These are phyloP conservation scores for Phytopythium boreale DNA, from an alignment of 352 stramenopile genomes.

Conservation along the genomic window DNA sequence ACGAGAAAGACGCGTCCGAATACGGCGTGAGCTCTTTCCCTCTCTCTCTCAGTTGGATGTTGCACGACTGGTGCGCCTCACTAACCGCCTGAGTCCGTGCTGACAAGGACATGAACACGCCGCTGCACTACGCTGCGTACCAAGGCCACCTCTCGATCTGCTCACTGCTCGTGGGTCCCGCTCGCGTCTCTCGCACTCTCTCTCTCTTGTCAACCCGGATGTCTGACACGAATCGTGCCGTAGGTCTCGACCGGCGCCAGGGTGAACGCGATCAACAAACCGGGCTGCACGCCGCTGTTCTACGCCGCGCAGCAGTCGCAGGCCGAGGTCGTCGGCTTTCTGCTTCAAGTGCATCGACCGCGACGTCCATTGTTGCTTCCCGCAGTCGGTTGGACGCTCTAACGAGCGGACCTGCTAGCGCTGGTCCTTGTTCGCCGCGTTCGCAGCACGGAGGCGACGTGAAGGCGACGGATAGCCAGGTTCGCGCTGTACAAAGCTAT, in stretches of 20 bases:
- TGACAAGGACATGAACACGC: conserved; percentile 47
- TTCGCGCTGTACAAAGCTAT: not conserved
- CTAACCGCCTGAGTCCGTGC: not conserved
- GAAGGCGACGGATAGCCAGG: conserved; percentile 43
- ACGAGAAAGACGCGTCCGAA: conserved; percentile 42
- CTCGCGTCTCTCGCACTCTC: not conserved
- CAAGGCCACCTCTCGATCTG: conserved; percentile 47
- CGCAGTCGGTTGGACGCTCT: not conserved
- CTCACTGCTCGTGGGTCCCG: conserved; percentile 31
- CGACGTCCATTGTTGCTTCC: not conserved
- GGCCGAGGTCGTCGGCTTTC: conserved; percentile 31
- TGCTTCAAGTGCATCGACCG: conserved; percentile 40
- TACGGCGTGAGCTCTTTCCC: conserved; percentile 38
- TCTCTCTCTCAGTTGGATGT: not conserved
- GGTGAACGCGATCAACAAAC: conserved; percentile 48
- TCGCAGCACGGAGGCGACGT: conserved; percentile 53
- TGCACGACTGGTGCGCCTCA: not conserved
- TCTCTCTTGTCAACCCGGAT: not conserved
- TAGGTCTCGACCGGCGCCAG: conserved; percentile 38
- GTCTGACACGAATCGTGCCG: not conserved
- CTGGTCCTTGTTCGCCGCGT: conserved; percentile 15
- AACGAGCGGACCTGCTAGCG: not conserved
- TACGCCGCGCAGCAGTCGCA: conserved; percentile 64
- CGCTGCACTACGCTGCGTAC: conserved; percentile 79
- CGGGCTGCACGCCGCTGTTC: conserved; percentile 67